These are phyloP conservation scores for Phytopythium chamaehyphon DNA, from an alignment of 352 stramenopile species.

Conservation along the genomic window DNA sequence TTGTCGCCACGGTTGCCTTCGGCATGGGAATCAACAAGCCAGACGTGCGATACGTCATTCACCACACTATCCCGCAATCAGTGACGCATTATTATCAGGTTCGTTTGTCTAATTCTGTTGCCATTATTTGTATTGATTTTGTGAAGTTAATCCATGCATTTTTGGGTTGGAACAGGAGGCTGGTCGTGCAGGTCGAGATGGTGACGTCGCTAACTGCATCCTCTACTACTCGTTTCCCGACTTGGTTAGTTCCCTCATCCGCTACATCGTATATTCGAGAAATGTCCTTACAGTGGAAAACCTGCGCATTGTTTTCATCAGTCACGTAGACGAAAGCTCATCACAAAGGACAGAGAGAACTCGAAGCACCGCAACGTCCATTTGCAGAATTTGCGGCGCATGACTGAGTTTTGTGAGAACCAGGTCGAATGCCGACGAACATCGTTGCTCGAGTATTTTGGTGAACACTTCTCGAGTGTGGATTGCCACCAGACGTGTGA, in stretches of 20 bases:
- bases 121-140: background rate
- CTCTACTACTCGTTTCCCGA: slow-evolving; percentile 86
- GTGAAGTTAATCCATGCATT: background rate
- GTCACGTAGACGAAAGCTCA: slow-evolving; percentile 65
- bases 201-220: slow-evolving; percentile 79
- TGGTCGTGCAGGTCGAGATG: slow-evolving; percentile 76
- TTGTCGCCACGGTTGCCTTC: slow-evolving; percentile 85
- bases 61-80: slow-evolving; percentile 85
- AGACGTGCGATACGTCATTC: slow-evolving; percentile 87
- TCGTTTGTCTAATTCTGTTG: background rate
- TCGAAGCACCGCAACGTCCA: slow-evolving; percentile 78
- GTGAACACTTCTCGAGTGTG: slow-evolving; percentile 79
- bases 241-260: slow-evolving; percentile 31
- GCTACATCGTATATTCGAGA: background rate
- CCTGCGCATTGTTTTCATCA: slow-evolving; percentile 6
- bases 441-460: slow-evolving; percentile 84
- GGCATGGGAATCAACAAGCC: slow-evolving; percentile 90
- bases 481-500: slow-evolving; percentile 78
- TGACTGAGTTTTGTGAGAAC: slow-evolving; percentile 88
- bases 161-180: slow-evolving; percentile 55
- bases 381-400: slow-evolving; percentile 75
- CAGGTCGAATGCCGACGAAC: slow-evolving; percentile 83
- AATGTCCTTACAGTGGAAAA: background rate
- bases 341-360: slow-evolving; percentile 81
- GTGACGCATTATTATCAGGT: slow-evolving; percentile 91